phyloP scores from a whole-genome alignment of 2,329 filamentous ascomycete species.

The Annulohypoxylon truncatum region DNA sequence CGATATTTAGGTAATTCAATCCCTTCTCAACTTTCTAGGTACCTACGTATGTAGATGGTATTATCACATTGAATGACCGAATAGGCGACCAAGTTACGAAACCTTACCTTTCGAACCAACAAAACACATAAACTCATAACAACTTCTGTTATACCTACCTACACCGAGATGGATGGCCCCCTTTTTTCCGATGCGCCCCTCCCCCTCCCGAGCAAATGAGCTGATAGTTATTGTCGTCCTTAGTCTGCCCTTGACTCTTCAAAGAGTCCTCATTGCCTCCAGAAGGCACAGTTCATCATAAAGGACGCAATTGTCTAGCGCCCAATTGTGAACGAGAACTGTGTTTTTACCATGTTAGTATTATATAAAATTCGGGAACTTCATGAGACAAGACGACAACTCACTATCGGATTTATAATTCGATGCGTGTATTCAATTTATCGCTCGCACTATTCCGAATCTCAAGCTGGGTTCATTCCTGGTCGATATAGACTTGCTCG shows the following conservation, averaged over 20 bases:
- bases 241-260: constrained; percentile 11
- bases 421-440: constrained; percentile 17
- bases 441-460: constrained; percentile 10
- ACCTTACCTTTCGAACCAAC: neutral
- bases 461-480: constrained; percentile 15
- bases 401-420: constrained; percentile 23
- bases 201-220: constrained; percentile 29
- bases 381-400: neutral
- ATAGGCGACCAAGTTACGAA: no score
- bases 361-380: neutral
- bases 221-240: constrained; percentile 26
- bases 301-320: constrained; percentile 15
- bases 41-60: no score
- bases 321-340: constrained; percentile 19
- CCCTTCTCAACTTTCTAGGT: neutral
- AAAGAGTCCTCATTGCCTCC: constrained; percentile 11
- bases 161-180: neutral
- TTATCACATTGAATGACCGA: no score
- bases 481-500: constrained; percentile 14
- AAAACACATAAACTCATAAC: neutral
- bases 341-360: neutral
- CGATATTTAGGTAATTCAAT: no score
- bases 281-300: constrained; percentile 8
- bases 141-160: neutral
- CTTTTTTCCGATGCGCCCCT: neutral